phyloP scores from a whole-genome alignment of 345 rosid genomes.

The Hibiscus syriacus region DNA sequence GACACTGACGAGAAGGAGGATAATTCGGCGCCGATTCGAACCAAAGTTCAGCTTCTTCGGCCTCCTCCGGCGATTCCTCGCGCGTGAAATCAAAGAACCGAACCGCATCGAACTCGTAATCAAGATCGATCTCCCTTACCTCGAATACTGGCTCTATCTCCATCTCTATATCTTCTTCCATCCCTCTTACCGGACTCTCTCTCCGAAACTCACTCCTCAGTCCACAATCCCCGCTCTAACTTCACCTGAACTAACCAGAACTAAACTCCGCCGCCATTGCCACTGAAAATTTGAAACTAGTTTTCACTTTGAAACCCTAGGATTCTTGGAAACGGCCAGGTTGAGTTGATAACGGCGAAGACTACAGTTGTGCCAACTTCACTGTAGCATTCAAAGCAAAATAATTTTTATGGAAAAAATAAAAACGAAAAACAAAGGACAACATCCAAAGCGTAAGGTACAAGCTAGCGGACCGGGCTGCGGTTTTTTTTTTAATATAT shows the following conservation, averaged over 20 bases:
- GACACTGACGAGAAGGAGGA: slow-evolving; percentile 86
- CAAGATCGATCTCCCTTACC: slow-evolving; percentile 70
- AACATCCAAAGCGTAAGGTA: slow-evolving; percentile 15
- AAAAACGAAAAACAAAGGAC: slow-evolving; percentile 25
- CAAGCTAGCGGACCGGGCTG: slow-evolving; percentile 11
- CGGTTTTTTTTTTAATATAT: slow-evolving; percentile 7
- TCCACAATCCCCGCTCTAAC: slow-evolving; percentile 11
- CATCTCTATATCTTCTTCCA: slow-evolving; percentile 21
- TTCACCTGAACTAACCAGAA: slow-evolving; percentile 14
- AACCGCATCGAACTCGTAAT: slow-evolving; percentile 89
- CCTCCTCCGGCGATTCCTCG: slow-evolving; percentile 55
- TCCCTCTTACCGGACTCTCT: slow-evolving; percentile 16
- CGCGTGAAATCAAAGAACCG: slow-evolving; percentile 68
- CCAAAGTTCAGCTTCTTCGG: slow-evolving; percentile 64
- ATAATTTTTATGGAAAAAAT: neutral
- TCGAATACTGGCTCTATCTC: slow-evolving; percentile 53
- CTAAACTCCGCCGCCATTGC: neutral
- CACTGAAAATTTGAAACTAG: neutral
- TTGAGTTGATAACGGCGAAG: slow-evolving; percentile 5
- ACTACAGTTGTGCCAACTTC: neutral
- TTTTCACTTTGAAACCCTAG: slow-evolving; percentile 5
- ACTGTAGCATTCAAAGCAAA: slow-evolving; percentile 17
- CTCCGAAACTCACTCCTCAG: slow-evolving; percentile 23
- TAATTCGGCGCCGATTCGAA: slow-evolving; percentile 58
- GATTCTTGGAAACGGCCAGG: neutral